Conservation (phyloP, 2,329 filamentous ascomycete genomes). For the Aschersonia sp. region DNA sequence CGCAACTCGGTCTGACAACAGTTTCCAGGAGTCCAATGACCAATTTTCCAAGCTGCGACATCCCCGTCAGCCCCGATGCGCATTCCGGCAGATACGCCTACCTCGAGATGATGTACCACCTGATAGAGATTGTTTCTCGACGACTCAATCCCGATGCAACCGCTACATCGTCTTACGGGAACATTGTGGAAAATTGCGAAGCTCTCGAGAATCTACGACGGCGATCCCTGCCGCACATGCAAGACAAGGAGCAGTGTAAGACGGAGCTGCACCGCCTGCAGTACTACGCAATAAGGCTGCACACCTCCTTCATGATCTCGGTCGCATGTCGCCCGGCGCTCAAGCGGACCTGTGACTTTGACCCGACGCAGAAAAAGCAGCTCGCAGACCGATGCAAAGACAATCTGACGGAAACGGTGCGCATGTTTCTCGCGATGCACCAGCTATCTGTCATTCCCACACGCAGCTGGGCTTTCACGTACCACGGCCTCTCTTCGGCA, state of each 20-base stretch:
- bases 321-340: slow-evolving; percentile 50
- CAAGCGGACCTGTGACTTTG: slow-evolving; percentile 36
- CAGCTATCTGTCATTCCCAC: slow-evolving; percentile 52
- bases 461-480: slow-evolving; percentile 53
- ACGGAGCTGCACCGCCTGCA: slow-evolving; percentile 48
- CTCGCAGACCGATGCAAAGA: slow-evolving; percentile 44
- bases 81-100: slow-evolving; percentile 38
- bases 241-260: slow-evolving; percentile 47
- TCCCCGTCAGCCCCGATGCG: slow-evolving; percentile 29
- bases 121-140: slow-evolving; percentile 45
- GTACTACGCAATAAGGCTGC: slow-evolving; percentile 48
- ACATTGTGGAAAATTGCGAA: slow-evolving; percentile 43
- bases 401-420: slow-evolving; percentile 49
- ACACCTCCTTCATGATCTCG: slow-evolving; percentile 50
- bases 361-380: slow-evolving; percentile 34
- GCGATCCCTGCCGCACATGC: slow-evolving; percentile 35
- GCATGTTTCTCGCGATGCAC: slow-evolving; percentile 57
- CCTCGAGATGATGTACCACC: slow-evolving; percentile 49
- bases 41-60: slow-evolving; percentile 39
- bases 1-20: not conserved
- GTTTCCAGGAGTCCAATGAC: slow-evolving; percentile 43
- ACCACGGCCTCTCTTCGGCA: slow-evolving; percentile 51
- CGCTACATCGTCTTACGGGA: slow-evolving; percentile 31
- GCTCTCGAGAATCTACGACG: slow-evolving; percentile 36
- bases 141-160: slow-evolving; percentile 40